Base-by-base conservation (phyloP, 1,284 basidiomycete genomes). In the Xerocomus alliaceus region DNA sequence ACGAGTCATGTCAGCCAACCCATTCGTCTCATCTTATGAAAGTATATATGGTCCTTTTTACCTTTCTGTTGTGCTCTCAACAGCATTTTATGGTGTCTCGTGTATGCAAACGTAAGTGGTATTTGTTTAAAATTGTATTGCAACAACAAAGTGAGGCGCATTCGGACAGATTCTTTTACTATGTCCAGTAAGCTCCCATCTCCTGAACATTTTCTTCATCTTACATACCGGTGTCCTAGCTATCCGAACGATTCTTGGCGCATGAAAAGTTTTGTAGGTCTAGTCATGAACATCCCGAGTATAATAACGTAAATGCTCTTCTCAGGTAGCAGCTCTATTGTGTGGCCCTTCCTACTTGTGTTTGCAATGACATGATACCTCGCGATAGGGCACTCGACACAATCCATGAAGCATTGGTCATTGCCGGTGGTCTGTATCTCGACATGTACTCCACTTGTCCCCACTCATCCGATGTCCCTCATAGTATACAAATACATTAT, bases 71-170 rank as follows among this genome's bases (percentile, higher is more conserved):
- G 10, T 68, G 17, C 7, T 57, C 10, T 45, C 65, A 9, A 62
- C 63, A 3, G 31, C 32, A 24, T 58, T 66, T 20, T 68, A 66
- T 2, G 66, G 66, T 20, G 24, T 58, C n/a, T 24, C 64, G 12
- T 66, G 66, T 18, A 65, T 65, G 50, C 65, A 66, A 63, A 52
- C 57, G 65, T 62, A 50, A 57, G 65, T 62, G n/a, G 4, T 17
- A n/a, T 10, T 5, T 7, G 34, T 32, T 35, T 13, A 20, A 11
- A 39, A 15, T 12, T 26, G 22, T 45, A 32, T 31, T 28, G 3
- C 15, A 22, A 5, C 18, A 20, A 35, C 31, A n/a, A 18, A 39
- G 8, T 2, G 17, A 2, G 24, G 15, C 22, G 5, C 15, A 20
- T 63, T 46, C 15, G 11, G 8, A 11, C 17, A 68, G 56, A 4